phyloP scores from a whole-genome alignment of 495 filamentous ascomycete genomes.

The Collariella sp. region DNA sequence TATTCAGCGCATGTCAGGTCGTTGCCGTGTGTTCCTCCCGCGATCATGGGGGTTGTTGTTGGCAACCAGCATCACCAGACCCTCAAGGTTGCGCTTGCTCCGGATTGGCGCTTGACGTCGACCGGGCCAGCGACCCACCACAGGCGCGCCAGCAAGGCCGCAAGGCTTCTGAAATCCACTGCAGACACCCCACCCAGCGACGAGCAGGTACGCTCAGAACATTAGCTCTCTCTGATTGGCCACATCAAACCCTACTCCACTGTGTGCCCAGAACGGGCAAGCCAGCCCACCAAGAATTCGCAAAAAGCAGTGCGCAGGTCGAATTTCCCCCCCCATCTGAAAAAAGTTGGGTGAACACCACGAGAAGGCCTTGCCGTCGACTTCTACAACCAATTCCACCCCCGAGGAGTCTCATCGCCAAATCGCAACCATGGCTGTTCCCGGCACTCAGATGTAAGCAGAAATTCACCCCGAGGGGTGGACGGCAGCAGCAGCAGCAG shows the following conservation, averaged over 20 bases:
- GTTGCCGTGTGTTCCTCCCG: not conserved
- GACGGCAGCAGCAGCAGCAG: not conserved
- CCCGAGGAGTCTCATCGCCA: conserved; percentile 21
- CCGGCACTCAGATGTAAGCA: conserved; percentile 49
- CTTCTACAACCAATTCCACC: conserved; percentile 22
- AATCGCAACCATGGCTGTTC: conserved; percentile 43
- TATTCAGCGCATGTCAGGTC: conserved; percentile 4
- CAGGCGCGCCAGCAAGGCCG: not conserved
- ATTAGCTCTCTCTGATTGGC: conserved; percentile 11
- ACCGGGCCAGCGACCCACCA: conserved; percentile 10
- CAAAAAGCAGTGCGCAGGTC: conserved; percentile 28
- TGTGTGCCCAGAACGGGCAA: conserved; percentile 12
- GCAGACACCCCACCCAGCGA: conserved; percentile 3
- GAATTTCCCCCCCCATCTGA: conserved; percentile 25
- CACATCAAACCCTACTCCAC: conserved; percentile 28
- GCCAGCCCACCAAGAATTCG: conserved; percentile 30
- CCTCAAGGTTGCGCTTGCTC: not conserved
- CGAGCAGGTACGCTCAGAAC: not conserved
- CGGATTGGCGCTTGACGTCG: conserved; percentile 19
- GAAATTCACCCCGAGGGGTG: not conserved
- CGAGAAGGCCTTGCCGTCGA: conserved; percentile 24
- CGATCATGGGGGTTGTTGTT: not conserved
- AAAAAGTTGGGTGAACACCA: conserved; percentile 27
- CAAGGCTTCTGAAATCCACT: conserved; percentile 3
- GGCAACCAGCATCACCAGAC: conserved; percentile 7